Percentiles rank a stretch among this genome's conserved stretches.
Conservation (phyloP, 805 yeast species). For the Blastobotrys parvus region DNA sequence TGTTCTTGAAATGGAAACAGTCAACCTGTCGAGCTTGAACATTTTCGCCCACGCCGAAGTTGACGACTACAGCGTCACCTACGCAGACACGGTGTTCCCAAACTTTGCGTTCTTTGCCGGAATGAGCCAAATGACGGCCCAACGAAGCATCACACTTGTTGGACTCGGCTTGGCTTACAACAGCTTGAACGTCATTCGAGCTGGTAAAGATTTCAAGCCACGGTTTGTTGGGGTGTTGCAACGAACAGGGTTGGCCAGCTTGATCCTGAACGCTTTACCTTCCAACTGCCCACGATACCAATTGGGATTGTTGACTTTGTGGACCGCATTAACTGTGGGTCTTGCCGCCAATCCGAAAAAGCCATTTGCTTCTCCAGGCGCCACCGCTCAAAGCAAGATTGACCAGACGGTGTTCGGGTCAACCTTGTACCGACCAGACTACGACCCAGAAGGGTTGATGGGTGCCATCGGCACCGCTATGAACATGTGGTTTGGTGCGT, state of each 20-base stretch:
- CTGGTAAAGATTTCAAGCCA: conserved; percentile 8
- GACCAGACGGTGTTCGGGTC: conserved; percentile 21
- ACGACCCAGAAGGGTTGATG: conserved; percentile 33
- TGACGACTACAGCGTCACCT: conserved; percentile 18
- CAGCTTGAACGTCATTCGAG: conserved; percentile 6
- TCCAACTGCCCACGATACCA: conserved; percentile 8
- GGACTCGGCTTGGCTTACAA: conserved; percentile 27
- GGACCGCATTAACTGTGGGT: conserved; percentile 22
- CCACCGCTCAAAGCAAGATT: conserved; percentile 28
- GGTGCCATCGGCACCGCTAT: conserved; percentile 30
- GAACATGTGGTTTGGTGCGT: conserved; percentile 31
- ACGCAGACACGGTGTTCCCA: conserved; percentile 27
- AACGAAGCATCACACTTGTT: conserved; percentile 14
- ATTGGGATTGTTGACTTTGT: conserved; percentile 18
- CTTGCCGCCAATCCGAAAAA: conserved; percentile 18
- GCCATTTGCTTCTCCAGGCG: conserved; percentile 23
- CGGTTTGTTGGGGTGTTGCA: conserved; percentile 26
- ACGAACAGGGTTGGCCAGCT: conserved; percentile 22
- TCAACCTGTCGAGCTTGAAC: conserved; percentile 13
- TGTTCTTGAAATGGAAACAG: conserved; percentile 26
- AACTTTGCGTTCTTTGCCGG: conserved; percentile 25
- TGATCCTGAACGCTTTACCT: conserved; percentile 14
- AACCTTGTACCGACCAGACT: conserved; percentile 19
- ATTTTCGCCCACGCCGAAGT: conserved; percentile 19
- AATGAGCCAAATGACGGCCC: conserved; percentile 16